These are phyloP conservation scores for Gymnopus androsaceus DNA, from an alignment of 1,284 basidiomycete species.

Conservation along the genomic window DNA sequence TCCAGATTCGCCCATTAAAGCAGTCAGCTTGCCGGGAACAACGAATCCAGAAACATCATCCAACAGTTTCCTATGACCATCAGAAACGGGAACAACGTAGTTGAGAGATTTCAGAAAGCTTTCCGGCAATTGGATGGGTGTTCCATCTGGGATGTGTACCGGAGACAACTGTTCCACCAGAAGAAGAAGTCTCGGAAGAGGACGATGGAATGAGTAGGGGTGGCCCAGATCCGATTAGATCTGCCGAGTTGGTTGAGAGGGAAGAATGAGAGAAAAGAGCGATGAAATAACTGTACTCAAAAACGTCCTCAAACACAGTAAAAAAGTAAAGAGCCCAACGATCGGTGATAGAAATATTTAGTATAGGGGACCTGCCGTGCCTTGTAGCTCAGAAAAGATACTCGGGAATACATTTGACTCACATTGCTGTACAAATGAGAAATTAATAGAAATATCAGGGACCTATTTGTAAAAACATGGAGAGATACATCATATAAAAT, in stretches of 20 bases:
- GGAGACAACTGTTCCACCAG: neutral
- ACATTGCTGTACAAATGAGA: constrained; percentile 75
- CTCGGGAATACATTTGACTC: constrained; percentile 19
- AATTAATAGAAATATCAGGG: constrained; percentile 70
- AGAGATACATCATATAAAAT: constrained; percentile 70
- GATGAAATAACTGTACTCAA: constrained; percentile 42
- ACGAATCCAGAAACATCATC: constrained; percentile 82
- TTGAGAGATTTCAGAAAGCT: constrained; percentile 59
- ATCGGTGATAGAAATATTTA: constrained; percentile 60
- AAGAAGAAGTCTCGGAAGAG: constrained; percentile 1
- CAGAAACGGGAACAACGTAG: constrained; percentile 66
- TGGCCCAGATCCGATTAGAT: constrained; percentile 61
- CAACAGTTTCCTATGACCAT: constrained; percentile 49
- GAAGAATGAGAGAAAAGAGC: constrained; percentile 13
- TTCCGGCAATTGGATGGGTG: constrained; percentile 33
- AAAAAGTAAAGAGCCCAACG: constrained; percentile 62
- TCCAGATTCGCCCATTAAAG: constrained; percentile 9
- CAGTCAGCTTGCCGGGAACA: constrained; percentile 72
- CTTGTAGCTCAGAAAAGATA: too few relatives aligned
- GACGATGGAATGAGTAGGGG: constrained; percentile 27
- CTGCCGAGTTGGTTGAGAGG: constrained; percentile 21
- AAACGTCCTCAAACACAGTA: constrained; percentile 54
- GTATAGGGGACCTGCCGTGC: too few relatives aligned
- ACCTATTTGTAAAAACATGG: constrained; percentile 56
- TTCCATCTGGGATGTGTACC: neutral